Evolutionary conservation across 2,329 filamentous ascomycete species (phyloP), one percentile per base, ranked within the genome.

Genomic region (Dactylellina haptotyla): DNA sequence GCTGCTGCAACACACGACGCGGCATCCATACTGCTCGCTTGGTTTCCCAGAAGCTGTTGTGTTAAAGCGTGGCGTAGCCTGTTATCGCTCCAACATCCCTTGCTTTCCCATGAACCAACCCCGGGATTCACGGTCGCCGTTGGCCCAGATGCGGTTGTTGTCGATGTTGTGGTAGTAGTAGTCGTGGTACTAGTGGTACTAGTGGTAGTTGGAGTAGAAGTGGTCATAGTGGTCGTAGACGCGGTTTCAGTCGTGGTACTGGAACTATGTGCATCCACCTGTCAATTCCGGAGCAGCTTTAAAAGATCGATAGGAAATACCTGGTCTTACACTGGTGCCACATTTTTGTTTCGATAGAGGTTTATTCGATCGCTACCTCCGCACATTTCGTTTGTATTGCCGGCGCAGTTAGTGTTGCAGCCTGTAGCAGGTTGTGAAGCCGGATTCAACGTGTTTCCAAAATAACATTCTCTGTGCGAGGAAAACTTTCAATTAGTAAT

Each of bases 1-100:
- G 57, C 57, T 6, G 57, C 57, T 3, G 57, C 57, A 32, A 62
- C 43, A n/a, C 57, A 62, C 39, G 57, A 23, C 9, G 57, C 57
- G 12, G 51, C 57, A 20, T 62, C 57, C n/a, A 62, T 45, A 34
- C 45, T 62, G 16, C 43, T 32, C 10, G 43, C 41, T 30, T 62
- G 57, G 28, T 16, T 20, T 8, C 23, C 45, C 9, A 62, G 28
- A 34, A 62, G 57, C 57, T 51, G 57, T n/a, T 62, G 57, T 6
- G 28, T 62, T 34, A 34, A 34, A 34, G 14, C 32, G 14, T 34
- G 32, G 32, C 6, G 14, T 6, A 6, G 6, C 6, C 32, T 6
- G 32, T 34, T 14, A 34, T 34, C 32, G 32, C 6, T 6, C 6
- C 14, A 34, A 34, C 32, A 34, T 34, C 32, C 32, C 14, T 34